These are phyloP conservation scores for Parasitella parasitica DNA, from an alignment of 371 early-diverging fungal genomes.

Conservation along the genomic window DNA sequence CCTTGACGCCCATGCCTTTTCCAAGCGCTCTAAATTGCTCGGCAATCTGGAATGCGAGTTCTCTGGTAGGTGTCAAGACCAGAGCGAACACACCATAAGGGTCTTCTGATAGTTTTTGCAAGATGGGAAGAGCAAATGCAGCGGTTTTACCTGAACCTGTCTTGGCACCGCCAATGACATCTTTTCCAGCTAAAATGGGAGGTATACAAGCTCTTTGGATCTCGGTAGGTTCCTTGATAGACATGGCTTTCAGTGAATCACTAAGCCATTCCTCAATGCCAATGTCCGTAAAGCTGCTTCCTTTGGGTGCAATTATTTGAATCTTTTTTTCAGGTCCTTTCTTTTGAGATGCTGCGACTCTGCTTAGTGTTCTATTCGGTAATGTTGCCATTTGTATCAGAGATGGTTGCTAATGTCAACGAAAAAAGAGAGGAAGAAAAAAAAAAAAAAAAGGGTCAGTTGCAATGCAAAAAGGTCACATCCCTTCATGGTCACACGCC, in stretches of 20 bases:
- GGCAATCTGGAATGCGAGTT: slow-evolving; percentile 96
- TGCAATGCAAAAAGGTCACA: not conserved
- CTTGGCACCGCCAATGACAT: slow-evolving; percentile 96
- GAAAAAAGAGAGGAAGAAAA: not conserved
- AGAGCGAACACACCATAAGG: slow-evolving; percentile 94
- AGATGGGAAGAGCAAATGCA: slow-evolving; percentile 97
- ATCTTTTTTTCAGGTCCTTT: slow-evolving; percentile 7
- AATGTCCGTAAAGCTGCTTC: slow-evolving; percentile 54
- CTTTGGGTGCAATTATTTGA: slow-evolving; percentile 11
- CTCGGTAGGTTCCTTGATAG: slow-evolving; percentile 89
- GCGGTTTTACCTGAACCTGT: slow-evolving; percentile 99
- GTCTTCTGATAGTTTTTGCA: slow-evolving; percentile 90
- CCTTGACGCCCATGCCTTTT: slow-evolving; percentile 82
- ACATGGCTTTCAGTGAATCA: slow-evolving; percentile 74
- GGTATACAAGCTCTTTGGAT: slow-evolving; percentile 92
- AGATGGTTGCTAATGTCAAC: not conserved
- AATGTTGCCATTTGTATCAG: not conserved
- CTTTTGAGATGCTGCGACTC: slow-evolving; percentile 28
- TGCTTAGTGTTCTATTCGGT: slow-evolving; percentile 22
- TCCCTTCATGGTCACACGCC: not conserved
- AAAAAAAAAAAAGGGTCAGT: not conserved
- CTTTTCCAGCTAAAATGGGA: slow-evolving; percentile 68
- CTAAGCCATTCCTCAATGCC: slow-evolving; percentile 84
- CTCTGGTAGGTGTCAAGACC: slow-evolving; percentile 97
- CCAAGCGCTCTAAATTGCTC: slow-evolving; percentile 95